phyloP scores from a whole-genome alignment of 768 basidiomycete species.

The Fomitopsis pulvina region DNA sequence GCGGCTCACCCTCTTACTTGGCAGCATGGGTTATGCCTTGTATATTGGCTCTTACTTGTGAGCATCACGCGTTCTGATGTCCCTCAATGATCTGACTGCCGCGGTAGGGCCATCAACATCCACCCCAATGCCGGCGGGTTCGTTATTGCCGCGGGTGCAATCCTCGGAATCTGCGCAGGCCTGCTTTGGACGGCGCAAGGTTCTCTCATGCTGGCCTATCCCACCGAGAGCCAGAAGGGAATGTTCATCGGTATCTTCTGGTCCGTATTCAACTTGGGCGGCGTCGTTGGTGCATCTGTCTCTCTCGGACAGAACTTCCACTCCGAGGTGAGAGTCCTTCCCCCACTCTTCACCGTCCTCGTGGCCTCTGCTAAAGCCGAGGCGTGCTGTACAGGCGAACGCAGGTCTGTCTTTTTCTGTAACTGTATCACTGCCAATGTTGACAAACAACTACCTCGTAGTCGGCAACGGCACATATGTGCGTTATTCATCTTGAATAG shows the following conservation, averaged over 20 bases:
- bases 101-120: constrained; percentile 59
- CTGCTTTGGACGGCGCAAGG: constrained; percentile 83
- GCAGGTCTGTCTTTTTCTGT: constrained; percentile 17
- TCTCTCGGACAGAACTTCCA: constrained; percentile 67
- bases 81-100: not conserved
- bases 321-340: constrained; percentile 47
- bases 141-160: constrained; percentile 62
- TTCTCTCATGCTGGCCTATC: constrained; percentile 79
- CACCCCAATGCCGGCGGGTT: constrained; percentile 55
- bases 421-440: not conserved
- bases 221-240: constrained; percentile 75
- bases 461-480: constrained; percentile 76
- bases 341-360: not conserved
- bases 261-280: constrained; percentile 78
- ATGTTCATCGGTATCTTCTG: constrained; percentile 75
- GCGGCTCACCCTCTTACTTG: constrained; percentile 63
- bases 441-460: constrained; percentile 14
- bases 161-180: constrained; percentile 67
- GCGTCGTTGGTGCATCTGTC: constrained; percentile 72
- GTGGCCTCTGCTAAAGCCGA: not conserved
- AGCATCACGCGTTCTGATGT: constrained; percentile 16
- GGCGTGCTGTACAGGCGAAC: constrained; percentile 17
- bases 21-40: constrained; percentile 69
- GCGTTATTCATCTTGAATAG: constrained; percentile 18
- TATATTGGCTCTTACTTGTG: constrained; percentile 73